A percentile compares a stretch with the other conserved stretches of the same genome.
Conservation (phyloP, 2,329 filamentous ascomycete species). For the Aspergillus puulaauensis region DNA sequence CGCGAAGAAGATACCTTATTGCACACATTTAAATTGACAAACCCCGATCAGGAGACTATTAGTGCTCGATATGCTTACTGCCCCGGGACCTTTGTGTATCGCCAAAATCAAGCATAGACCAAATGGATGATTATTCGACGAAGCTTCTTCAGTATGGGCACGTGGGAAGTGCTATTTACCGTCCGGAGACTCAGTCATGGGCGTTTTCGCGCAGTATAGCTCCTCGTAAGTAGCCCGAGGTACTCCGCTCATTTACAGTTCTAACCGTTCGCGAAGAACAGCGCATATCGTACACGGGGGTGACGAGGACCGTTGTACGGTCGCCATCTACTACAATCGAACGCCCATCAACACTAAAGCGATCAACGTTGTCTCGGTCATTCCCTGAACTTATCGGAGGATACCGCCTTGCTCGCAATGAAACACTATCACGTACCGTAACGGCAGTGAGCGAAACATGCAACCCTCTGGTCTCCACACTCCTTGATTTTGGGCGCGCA, state of each 20-base stretch:
- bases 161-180: slow-evolving; percentile 53
- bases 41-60: not conserved
- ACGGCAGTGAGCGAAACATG: slow-evolving; percentile 28
- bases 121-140: slow-evolving; percentile 56
- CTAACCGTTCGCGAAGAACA: slow-evolving; percentile 17
- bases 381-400: slow-evolving; percentile 38
- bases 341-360: slow-evolving; percentile 20
- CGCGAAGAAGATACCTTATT: not conserved
- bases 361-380: slow-evolving; percentile 24
- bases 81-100: slow-evolving; percentile 22
- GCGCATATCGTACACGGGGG: slow-evolving; percentile 30
- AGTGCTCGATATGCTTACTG: slow-evolving; percentile 31
- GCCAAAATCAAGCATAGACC: slow-evolving; percentile 42
- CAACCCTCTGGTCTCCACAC: slow-evolving; percentile 36
- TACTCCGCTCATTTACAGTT: not conserved
- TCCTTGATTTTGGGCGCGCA: slow-evolving; percentile 53
- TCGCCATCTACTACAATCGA: slow-evolving; percentile 20
- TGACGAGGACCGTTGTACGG: slow-evolving; percentile 26
- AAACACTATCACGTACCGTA: slow-evolving; percentile 34
- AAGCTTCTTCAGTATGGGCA: slow-evolving; percentile 59
- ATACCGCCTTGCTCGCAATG: slow-evolving; percentile 29
- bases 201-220: slow-evolving; percentile 43
- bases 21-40: not conserved
- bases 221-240: slow-evolving; percentile 22
- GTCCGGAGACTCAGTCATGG: slow-evolving; percentile 50